Evolutionary conservation across 345 rosid genomes (phyloP).

Genomic region (Raphanus raphanistrum): DNA sequence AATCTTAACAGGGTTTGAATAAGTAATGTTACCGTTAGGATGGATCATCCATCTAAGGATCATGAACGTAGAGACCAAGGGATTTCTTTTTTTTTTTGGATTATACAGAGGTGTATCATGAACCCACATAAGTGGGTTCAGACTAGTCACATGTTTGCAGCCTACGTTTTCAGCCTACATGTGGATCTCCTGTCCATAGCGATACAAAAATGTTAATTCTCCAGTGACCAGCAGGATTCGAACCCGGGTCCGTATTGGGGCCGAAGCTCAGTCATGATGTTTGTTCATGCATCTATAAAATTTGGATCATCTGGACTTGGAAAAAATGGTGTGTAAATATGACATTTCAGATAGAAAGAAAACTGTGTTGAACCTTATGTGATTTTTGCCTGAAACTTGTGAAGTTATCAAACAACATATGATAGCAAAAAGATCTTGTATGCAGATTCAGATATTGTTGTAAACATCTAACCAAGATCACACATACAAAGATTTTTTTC

Average conservation of each 20-base stretch:
- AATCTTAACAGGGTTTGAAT: neutral
- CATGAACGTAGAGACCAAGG: neutral
- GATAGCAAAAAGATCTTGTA: neutral
- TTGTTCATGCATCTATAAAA: no score
- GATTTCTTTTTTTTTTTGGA: no score
- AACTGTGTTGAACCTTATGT: neutral
- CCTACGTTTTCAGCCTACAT: no score
- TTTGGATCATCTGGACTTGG: no score
- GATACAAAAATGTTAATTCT: no score
- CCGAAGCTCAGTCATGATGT: no score
- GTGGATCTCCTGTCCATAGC: no score
- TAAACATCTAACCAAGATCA: neutral
- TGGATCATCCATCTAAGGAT: neutral
- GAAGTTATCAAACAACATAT: slow-evolving; percentile 1
- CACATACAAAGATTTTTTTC: neutral
- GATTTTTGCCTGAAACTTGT: neutral
- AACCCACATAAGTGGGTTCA: no score
- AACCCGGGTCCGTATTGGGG: no score
- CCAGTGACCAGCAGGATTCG: no score
- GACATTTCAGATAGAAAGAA: neutral
- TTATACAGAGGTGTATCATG: no score
- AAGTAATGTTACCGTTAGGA: neutral
- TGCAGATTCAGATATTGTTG: neutral
- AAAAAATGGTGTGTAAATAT: neutral
- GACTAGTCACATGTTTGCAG: no score